Conservation (phyloP, 208 protist species). For the Trichomonas gallinae region DNA sequence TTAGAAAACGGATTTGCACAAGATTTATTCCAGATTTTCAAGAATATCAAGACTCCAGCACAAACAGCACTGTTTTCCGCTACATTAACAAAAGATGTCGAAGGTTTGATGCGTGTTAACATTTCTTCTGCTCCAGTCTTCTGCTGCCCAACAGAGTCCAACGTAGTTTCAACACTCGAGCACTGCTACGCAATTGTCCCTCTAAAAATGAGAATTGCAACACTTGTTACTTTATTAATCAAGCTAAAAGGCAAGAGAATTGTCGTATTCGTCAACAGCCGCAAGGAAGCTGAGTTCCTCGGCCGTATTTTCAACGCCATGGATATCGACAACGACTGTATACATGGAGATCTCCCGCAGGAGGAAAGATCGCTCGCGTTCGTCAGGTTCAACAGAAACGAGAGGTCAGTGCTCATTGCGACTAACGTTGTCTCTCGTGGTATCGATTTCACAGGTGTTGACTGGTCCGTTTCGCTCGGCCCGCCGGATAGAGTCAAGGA, state of each 20-base stretch:
- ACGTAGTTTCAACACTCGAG: neutral
- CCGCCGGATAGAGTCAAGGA: slow-evolving; percentile 95
- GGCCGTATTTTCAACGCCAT: neutral
- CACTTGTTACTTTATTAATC: neutral
- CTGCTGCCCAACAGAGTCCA: neutral
- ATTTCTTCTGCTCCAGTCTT: neutral
- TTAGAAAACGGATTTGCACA: slow-evolving; percentile 90
- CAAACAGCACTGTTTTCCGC: slow-evolving; percentile 98
- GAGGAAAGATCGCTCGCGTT: slow-evolving; percentile 95
- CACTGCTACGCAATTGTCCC: neutral
- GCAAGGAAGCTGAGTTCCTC: slow-evolving; percentile 10
- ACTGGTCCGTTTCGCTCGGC: slow-evolving; percentile 99
- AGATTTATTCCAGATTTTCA: slow-evolving; percentile 72
- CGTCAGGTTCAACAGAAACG: slow-evolving; percentile 69
- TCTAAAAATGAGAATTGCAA: neutral
- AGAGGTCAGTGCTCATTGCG: neutral
- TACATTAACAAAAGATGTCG: slow-evolving; percentile 78
- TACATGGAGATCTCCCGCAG: slow-evolving; percentile 51
- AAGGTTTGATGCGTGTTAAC: neutral
- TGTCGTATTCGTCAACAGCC: neutral
- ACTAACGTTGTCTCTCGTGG: slow-evolving; percentile 95
- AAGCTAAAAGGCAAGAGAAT: neutral
- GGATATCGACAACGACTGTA: neutral
- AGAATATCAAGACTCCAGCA: slow-evolving; percentile 58
- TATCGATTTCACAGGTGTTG: slow-evolving; percentile 84